A percentile compares a stretch with the other conserved stretches of the same genome.
These are phyloP conservation scores for Naematelia encephala DNA, from an alignment of 768 basidiomycete genomes.

Conservation along the genomic window DNA sequence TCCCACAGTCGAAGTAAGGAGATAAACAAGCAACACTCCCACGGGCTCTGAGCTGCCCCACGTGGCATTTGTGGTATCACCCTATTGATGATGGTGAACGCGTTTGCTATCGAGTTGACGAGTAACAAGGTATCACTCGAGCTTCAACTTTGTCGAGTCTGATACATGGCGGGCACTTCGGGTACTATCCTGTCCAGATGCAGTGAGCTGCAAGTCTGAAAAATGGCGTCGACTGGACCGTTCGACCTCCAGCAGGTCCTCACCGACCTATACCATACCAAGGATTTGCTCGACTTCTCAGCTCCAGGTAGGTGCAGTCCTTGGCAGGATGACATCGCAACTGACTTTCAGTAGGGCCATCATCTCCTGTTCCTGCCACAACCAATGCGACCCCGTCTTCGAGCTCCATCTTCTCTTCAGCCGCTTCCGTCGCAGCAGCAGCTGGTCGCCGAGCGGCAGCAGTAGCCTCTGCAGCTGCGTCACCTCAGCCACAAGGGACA, in stretches of 20 bases:
- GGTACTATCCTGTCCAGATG: too few relatives aligned
- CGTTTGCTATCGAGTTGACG: too few relatives aligned
- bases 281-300: slow-evolving; percentile 42
- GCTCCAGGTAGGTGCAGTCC: slow-evolving; percentile 22
- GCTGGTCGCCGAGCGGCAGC: slow-evolving; percentile 40
- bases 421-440: slow-evolving; percentile 39
- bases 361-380: slow-evolving; percentile 18
- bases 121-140: too few relatives aligned
- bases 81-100: not conserved
- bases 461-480: slow-evolving; percentile 20
- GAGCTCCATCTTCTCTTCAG: slow-evolving; percentile 31
- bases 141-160: too few relatives aligned
- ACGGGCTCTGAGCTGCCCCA: too few relatives aligned
- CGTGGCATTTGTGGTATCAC: not conserved
- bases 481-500: slow-evolving; percentile 3
- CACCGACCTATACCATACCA: slow-evolving; percentile 30
- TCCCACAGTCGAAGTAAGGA: slow-evolving; percentile 11
- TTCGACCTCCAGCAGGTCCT: slow-evolving; percentile 36
- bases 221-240: slow-evolving; percentile 9
- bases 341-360: slow-evolving; percentile 13
- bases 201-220: not conserved
- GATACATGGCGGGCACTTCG: too few relatives aligned
- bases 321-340: slow-evolving; percentile 3
- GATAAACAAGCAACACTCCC: slow-evolving; percentile 6
- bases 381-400: slow-evolving; percentile 14